phyloP scores from a whole-genome alignment of 495 filamentous ascomycete genomes.

The Chaetomium tenue region DNA sequence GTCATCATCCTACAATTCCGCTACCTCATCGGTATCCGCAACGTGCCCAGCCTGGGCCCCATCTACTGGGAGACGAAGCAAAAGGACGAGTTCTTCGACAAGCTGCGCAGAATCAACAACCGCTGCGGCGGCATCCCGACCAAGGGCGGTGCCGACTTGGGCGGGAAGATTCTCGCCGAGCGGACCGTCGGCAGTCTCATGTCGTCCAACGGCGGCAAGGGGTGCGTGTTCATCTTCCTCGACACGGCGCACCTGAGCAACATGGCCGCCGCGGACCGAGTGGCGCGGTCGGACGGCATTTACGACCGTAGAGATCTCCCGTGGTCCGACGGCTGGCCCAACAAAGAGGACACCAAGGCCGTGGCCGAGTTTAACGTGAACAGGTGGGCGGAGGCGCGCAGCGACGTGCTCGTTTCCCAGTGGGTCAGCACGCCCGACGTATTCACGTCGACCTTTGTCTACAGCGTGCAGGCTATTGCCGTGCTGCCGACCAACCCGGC shows the following conservation, averaged over 20 bases:
- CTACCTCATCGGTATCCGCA: background rate
- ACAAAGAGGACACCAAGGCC: background rate
- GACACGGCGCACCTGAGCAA: background rate
- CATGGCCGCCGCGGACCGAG: background rate
- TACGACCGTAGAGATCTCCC: background rate
- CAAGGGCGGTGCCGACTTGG: background rate
- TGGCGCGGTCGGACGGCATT: constrained; percentile 3
- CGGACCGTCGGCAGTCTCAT: constrained; percentile 8
- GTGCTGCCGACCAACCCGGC: constrained; percentile 11
- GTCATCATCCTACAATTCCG: constrained; percentile 17
- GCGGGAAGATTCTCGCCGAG: too few species aligned
- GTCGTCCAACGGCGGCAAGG: constrained; percentile 19
- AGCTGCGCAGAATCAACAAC: constrained; percentile 19
- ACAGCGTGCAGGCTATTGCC: background rate
- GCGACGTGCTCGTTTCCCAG: constrained; percentile 20
- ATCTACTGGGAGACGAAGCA: constrained; percentile 14
- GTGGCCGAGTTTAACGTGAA: background rate
- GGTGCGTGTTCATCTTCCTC: constrained; percentile 22
- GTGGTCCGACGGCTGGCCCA: constrained; percentile 8
- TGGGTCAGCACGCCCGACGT: constrained; percentile 14
- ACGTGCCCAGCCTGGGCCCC: background rate
- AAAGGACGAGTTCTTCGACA: constrained; percentile 7
- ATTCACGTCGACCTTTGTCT: background rate
- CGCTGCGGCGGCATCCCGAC: constrained; percentile 13
- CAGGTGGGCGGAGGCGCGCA: background rate